Evolutionary conservation across 2,329 filamentous ascomycete genomes (phyloP).

Genomic region (Tolypocladium ophioglossoides): DNA sequence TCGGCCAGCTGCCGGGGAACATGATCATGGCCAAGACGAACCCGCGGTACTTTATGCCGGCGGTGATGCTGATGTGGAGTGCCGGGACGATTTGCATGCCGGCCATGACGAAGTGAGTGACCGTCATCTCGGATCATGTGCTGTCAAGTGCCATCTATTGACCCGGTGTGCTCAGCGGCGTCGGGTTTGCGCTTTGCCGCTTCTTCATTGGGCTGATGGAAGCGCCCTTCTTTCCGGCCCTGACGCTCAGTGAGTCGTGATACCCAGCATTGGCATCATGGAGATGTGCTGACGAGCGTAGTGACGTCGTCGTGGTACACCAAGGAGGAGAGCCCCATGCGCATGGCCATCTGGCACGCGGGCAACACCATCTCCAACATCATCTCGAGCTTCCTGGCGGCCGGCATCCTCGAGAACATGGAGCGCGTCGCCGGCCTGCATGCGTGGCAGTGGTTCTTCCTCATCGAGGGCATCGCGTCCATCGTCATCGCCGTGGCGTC

Average conservation of each 20-base stretch:
- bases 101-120: conserved; percentile 18
- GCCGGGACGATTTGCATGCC: conserved; percentile 31
- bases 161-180: conserved; percentile 4
- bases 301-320: conserved; percentile 34
- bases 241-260: conserved; percentile 23
- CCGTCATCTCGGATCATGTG: no score
- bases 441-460: conserved; percentile 32
- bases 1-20: conserved; percentile 33
- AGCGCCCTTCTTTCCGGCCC: conserved; percentile 34
- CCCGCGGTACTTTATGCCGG: conserved; percentile 23
- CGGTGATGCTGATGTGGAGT: conserved; percentile 28
- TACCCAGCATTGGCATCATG: not conserved
- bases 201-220: conserved; percentile 19
- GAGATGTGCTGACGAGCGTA: not conserved
- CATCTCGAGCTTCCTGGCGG: conserved; percentile 31
- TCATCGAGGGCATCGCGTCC: conserved; percentile 24
- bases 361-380: conserved; percentile 33
- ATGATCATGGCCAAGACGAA: conserved; percentile 28
- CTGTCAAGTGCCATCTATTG: not conserved
- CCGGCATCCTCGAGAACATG: conserved; percentile 31
- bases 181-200: conserved; percentile 12
- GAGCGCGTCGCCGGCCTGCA: conserved; percentile 23
- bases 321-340: conserved; percentile 26
- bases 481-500: conserved; percentile 19
- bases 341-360: conserved; percentile 31